Base-by-base conservation (phyloP, 495 filamentous ascomycete genomes). In the Jackrogersella minutella region DNA sequence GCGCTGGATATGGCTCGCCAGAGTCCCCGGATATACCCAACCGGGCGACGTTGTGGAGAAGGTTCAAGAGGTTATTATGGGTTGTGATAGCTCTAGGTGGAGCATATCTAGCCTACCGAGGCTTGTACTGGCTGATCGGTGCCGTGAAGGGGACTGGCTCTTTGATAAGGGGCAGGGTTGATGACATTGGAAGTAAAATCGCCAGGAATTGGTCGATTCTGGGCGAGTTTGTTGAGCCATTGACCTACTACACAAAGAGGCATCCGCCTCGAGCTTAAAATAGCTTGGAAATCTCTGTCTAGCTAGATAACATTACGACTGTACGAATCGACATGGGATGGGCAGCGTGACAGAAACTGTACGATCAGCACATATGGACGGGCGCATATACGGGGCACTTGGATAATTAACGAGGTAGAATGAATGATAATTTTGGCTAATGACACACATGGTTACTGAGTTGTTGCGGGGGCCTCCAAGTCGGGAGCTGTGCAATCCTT, bases 401-500 rank as follows among this genome's bases (percentile, higher is more conserved):
- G 50, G 14, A 10, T 19, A n/a, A 57, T 10, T 26, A 22, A 33
- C n/a, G 33, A 54, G 49, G 28, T 16, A 39, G 11, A 64, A 60
- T 34, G 11, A 64, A 60, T 34, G 31, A 36, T 50, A 9, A 7
- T 22, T 26, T 22, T 22, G 1, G 16, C 19, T 34, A 41, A 57
- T 37, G 16, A 68, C n/a, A 53, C n/a, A 40, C 30, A 3, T 3
- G 11, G 1, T 37, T 62, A 58, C 31, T 70, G 56, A 34, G 14
- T 5, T 24, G 3, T 58, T 8, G 66, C 66, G n/a, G 56, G 30
- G 1, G 28, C 28, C n/a, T 56, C 57, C 1, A 60, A 1, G 17
- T 73, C 61, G 8, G 68, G 64, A 22, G 47, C 56, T 21, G 33
- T n/a, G 47, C 71, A 73, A 28, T 64, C 34, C 9, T 71, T 56